Base-by-base conservation (phyloP, 2,329 filamentous ascomycete genomes). In the Phoma sp. region DNA sequence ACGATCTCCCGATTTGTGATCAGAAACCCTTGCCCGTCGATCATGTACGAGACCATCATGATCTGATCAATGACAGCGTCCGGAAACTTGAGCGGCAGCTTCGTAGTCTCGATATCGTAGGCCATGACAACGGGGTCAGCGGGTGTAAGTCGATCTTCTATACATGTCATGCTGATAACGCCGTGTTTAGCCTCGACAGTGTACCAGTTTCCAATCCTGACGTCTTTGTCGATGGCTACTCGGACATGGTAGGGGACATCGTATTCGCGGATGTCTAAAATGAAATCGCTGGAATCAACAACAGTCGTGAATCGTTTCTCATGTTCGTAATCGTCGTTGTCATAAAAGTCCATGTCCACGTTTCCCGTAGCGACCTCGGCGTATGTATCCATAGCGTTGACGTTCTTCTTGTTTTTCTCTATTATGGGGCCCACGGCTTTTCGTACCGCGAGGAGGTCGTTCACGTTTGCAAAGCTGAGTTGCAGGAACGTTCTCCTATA, bases 1-100 rank as follows among this genome's bases (percentile, higher is more conserved):
- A 99, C 92, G 57, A 99, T 96, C 73, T 98, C 93, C 69, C 96
- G 87, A 73, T 99, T 99, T 5, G 95, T 99, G 76, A 99, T 98
- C 32, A 99, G 82, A 67, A 98, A 99, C 4, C 95, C 95, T 77
- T 96, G 93, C 0, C 95, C 96, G 67, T 99, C 95, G 68, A 99
- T 98, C 96, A 99, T 99, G 80, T 99, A 99, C 29, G 96, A 99
- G 74, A 99, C 94, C 95, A 99, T 99, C 93, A 99, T 99, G 71
- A 99, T 89, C 74, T 96, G 94, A 77, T 99, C 95, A 60, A 96
- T 88, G 4, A 92, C 85, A 1, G 95, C 88, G 72, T 99, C 96
- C 24, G 95, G 96, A 67, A 99, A 99, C 75, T 99, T 99, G 50
- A 99, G 81, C 1, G 96, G 95, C 15, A 95, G 81, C 72, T 99